Conservation (phyloP, 768 basidiomycete genomes). For the Mrakia blollopis region DNA sequence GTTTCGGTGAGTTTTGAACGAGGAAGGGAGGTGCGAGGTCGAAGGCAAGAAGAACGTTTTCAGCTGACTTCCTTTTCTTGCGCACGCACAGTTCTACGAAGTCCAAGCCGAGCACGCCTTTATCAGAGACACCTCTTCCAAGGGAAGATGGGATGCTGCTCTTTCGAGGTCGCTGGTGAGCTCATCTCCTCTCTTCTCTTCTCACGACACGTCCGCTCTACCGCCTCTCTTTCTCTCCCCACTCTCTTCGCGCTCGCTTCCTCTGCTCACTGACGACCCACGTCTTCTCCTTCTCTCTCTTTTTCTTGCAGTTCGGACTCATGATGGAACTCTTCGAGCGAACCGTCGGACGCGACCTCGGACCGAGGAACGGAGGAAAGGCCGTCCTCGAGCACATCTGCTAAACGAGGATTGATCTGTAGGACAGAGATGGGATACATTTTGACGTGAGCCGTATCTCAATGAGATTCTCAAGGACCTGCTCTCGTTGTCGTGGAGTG, state of each 20-base stretch:
- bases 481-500: too few species aligned
- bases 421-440: too few species aligned
- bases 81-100: slow-evolving; percentile 66
- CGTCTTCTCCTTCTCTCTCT: not conserved
- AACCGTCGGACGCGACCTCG: slow-evolving; percentile 78
- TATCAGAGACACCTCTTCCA: slow-evolving; percentile 53
- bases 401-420: slow-evolving; percentile 38
- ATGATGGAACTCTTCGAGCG: slow-evolving; percentile 94
- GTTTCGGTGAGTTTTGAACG: slow-evolving; percentile 56
- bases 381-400: slow-evolving; percentile 74
- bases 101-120: slow-evolving; percentile 98
- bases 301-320: slow-evolving; percentile 36
- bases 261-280: not conserved
- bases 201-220: not conserved
- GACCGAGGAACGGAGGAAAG: slow-evolving; percentile 54
- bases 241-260: not conserved
- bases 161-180: slow-evolving; percentile 70
- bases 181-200: slow-evolving; percentile 52
- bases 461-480: too few species aligned
- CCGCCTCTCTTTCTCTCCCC: not conserved
- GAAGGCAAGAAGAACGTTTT: not conserved
- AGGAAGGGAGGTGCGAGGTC: not conserved
- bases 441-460: too few species aligned
- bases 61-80: not conserved
- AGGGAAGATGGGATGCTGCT: slow-evolving; percentile 94